Percentiles rank a stretch among this genome's conserved stretches.
Conservation (phyloP, 139 green algal genomes). For the Chlamydomonas applanata region DNA sequence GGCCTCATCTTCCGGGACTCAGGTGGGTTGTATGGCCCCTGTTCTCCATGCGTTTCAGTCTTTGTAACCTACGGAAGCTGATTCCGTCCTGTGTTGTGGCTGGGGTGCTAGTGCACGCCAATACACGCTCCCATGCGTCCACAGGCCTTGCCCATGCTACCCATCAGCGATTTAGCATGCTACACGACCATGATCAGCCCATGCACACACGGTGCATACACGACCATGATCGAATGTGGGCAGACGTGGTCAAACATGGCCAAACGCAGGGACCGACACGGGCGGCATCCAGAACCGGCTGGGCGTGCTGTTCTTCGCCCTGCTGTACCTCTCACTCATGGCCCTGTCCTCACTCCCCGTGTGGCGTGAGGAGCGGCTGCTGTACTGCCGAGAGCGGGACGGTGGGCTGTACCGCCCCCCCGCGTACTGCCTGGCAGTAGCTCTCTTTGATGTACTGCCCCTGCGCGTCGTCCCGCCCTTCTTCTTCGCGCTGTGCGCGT, state of each 20-base stretch:
- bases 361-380: slow-evolving; percentile 67
- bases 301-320: slow-evolving; percentile 71
- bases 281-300: slow-evolving; percentile 69
- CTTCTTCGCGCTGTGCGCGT: slow-evolving; percentile 72
- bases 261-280: slow-evolving; percentile 41
- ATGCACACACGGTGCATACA: slow-evolving; percentile 1
- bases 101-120: too few relatives aligned
- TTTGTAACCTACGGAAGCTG: too few relatives aligned
- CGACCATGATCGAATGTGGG: neutral
- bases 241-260: too few relatives aligned
- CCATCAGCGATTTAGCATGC: neutral
- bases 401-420: slow-evolving; percentile 44
- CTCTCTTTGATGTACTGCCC: slow-evolving; percentile 71
- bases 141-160: too few relatives aligned
- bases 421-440: slow-evolving; percentile 42
- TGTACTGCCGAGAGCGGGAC: slow-evolving; percentile 63
- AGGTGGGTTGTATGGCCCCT: too few relatives aligned
- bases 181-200: too few relatives aligned
- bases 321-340: slow-evolving; percentile 74
- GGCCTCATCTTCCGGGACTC: slow-evolving; percentile 57
- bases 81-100: neutral
- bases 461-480: slow-evolving; percentile 64
- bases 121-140: too few relatives aligned
- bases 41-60: too few relatives aligned
- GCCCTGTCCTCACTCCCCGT: slow-evolving; percentile 68